phyloP scores from a whole-genome alignment of 192 early-diverging fungal genomes.

The Podila horticola region DNA sequence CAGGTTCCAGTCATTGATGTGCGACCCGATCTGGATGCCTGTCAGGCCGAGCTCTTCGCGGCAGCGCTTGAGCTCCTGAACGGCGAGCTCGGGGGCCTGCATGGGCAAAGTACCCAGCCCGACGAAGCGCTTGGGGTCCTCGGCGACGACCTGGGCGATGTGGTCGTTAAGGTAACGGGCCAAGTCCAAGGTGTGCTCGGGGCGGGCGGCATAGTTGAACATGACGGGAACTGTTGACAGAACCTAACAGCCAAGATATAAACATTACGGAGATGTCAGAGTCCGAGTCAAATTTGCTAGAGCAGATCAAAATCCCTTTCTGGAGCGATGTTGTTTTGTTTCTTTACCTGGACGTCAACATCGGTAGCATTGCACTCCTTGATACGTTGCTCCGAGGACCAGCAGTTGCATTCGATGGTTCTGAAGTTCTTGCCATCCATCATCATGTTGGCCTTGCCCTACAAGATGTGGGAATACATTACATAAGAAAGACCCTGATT shows the following conservation, averaged over 20 bases:
- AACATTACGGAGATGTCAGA: too few relatives aligned
- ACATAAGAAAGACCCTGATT: too few relatives aligned
- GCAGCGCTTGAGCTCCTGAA: constrained; percentile 70
- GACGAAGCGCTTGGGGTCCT: constrained; percentile 69
- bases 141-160: constrained; percentile 65
- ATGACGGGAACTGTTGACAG: constrained; percentile 74
- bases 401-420: constrained; percentile 76
- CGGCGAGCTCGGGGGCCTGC: constrained; percentile 72
- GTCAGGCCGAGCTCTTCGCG: constrained; percentile 68
- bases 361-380: constrained; percentile 61
- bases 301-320: too few relatives aligned
- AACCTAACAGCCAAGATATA: too few relatives aligned
- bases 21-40: constrained; percentile 74
- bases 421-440: constrained; percentile 76
- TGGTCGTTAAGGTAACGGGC: constrained; percentile 66
- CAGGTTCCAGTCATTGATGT: constrained; percentile 74
- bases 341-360: constrained; percentile 71
- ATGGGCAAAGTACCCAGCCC: constrained; percentile 75
- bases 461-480: neutral
- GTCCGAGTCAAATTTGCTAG: too few relatives aligned
- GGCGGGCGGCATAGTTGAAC: constrained; percentile 65
- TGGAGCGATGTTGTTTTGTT: too few relatives aligned
- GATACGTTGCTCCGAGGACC: constrained; percentile 69
- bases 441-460: constrained; percentile 73
- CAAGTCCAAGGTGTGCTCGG: constrained; percentile 67